A percentile compares a stretch with the other conserved stretches of the same genome.
Evolutionary conservation across 257 asterid genomes (phyloP).

Genomic region (Anisodus acutangulus): DNA sequence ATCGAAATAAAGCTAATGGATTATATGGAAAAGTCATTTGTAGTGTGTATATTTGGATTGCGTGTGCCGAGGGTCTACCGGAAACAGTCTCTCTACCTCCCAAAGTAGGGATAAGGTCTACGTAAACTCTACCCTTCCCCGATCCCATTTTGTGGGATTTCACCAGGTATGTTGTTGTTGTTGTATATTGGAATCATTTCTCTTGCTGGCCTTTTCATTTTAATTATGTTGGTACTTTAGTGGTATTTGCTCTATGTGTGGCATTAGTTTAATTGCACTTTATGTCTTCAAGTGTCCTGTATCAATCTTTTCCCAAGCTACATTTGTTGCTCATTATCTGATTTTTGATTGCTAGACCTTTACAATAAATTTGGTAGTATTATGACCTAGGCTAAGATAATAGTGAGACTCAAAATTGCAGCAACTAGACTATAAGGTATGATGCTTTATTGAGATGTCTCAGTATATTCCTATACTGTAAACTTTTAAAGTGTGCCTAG

Average conservation of each 20-base stretch:
- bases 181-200: neutral
- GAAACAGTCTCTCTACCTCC: too few species aligned
- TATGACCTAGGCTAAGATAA: neutral
- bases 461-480: neutral
- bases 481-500: neutral
- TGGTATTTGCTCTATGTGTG: constrained; percentile 13
- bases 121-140: too few species aligned
- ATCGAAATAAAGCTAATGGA: constrained; percentile 17
- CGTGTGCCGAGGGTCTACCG: too few species aligned
- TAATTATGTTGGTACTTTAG: constrained; percentile 25
- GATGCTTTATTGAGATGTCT: neutral
- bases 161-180: too few species aligned
- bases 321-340: neutral
- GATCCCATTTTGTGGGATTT: too few species aligned
- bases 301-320: neutral
- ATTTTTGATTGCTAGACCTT: neutral
- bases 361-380: neutral
- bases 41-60: constrained; percentile 32
- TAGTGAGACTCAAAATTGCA: neutral
- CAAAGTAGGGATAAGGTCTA: too few species aligned
- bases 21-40: constrained; percentile 43
- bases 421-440: neutral
- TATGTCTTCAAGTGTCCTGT: neutral
- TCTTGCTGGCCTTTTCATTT: constrained; percentile 32
- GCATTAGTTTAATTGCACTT: neutral